These are phyloP conservation scores for Agrostemma githago DNA, from an alignment of 148 eudicot species.

Conservation along the genomic window DNA sequence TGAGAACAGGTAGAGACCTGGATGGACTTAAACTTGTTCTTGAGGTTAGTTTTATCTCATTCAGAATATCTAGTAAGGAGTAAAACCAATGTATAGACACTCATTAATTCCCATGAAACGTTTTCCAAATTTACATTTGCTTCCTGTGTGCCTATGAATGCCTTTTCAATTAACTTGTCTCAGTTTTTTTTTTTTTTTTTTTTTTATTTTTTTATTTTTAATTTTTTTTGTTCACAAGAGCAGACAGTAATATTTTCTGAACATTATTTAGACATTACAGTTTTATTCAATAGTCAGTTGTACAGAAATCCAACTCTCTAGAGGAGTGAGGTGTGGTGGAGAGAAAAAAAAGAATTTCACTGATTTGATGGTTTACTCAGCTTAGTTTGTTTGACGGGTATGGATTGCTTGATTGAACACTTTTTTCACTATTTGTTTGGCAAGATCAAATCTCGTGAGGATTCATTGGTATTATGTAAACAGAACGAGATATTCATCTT, in stretches of 20 bases:
- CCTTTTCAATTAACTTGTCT: not conserved
- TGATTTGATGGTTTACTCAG: not conserved
- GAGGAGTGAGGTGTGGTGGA: not conserved
- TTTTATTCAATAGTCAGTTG: not conserved
- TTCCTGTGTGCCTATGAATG: not conserved
- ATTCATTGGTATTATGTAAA: not conserved
- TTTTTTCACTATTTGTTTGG: not conserved
- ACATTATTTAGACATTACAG: not conserved
- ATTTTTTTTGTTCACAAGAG: not conserved
- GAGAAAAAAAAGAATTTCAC: not conserved
- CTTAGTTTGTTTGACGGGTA: not conserved
- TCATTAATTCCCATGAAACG: not conserved
- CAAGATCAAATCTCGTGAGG: not conserved
- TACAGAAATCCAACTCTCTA: not conserved
- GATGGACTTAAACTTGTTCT: conserved; percentile 90
- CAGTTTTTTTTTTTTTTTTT: not conserved
- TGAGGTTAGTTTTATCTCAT: conserved; percentile 57
- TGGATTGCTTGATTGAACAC: not conserved
- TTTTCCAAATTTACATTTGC: conserved; percentile 5
- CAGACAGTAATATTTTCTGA: not conserved
- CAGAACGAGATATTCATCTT: not conserved
- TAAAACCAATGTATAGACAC: not conserved
- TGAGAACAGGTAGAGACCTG: conserved; percentile 80
- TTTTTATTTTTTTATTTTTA: no score
- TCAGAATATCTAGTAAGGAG: conserved; percentile 7